A percentile compares a stretch with the other conserved stretches of the same genome.
phyloP scores from a whole-genome alignment of 1,284 basidiomycete genomes.

The Heterobasidion annosum region DNA sequence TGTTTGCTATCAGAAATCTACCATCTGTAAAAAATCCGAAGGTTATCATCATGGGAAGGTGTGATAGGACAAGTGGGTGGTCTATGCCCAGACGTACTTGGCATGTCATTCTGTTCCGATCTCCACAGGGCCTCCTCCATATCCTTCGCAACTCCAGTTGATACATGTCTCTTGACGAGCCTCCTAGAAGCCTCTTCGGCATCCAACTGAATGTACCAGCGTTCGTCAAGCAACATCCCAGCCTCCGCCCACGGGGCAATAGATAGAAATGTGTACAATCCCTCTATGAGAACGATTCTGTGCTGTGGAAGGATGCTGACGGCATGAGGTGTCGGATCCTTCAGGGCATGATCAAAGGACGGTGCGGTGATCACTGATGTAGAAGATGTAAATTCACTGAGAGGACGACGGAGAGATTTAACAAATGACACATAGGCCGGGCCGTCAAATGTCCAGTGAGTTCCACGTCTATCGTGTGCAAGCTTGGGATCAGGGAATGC shows the following conservation, averaged over 20 bases:
- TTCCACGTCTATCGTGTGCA: conserved; percentile 63
- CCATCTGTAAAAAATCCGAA: conserved; percentile 34
- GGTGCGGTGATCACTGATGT: conserved; percentile 45
- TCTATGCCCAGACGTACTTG: conserved; percentile 41
- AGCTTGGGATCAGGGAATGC: conserved; percentile 59
- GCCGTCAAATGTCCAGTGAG: conserved; percentile 70
- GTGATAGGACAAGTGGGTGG: neutral
- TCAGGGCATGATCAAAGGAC: conserved; percentile 66
- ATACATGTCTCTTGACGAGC: conserved; percentile 67
- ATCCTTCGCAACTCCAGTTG: conserved; percentile 64
- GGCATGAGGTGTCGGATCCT: conserved; percentile 50
- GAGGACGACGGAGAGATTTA: conserved; percentile 34
- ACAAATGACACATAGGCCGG: conserved; percentile 60
- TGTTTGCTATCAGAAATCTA: conserved; percentile 43
- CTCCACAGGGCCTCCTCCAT: conserved; percentile 60
- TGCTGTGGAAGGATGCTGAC: conserved; percentile 46
- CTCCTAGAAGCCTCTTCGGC: conserved; percentile 51
- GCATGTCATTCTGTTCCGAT: conserved; percentile 67
- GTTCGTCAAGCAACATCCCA: conserved; percentile 62
- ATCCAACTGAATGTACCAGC: conserved; percentile 70
- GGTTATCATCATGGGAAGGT: neutral
- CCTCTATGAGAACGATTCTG: conserved; percentile 62
- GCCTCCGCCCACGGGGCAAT: conserved; percentile 68
- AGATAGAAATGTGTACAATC: conserved; percentile 72
- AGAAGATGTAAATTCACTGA: conserved; percentile 14